phyloP scores from a whole-genome alignment of 441 rosid genomes.

The Croton setiger region DNA sequence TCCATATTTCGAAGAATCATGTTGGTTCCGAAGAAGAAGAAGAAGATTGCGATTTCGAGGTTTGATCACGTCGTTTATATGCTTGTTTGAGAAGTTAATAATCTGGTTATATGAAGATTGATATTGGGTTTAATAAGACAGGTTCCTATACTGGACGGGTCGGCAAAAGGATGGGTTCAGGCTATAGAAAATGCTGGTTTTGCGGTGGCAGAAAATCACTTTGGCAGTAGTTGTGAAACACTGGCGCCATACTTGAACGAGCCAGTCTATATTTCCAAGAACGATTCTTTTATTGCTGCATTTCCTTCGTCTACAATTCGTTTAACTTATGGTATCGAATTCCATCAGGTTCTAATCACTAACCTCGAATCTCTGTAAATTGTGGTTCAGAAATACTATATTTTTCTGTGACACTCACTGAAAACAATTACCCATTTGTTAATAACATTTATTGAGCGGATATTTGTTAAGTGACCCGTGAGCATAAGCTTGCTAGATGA shows the following conservation, averaged over 20 bases:
- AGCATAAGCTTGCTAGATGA: not conserved
- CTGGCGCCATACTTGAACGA: conserved; percentile 58
- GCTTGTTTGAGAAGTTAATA: not conserved
- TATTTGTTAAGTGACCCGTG: not conserved
- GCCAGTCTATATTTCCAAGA: conserved; percentile 49
- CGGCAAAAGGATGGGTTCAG: conserved; percentile 72
- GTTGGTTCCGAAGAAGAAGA: conserved; percentile 22
- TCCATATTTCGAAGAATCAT: conserved; percentile 33
- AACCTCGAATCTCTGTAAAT: not conserved
- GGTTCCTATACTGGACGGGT: conserved; percentile 92
- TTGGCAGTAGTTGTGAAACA: conserved; percentile 45
- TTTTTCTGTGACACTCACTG: not conserved
- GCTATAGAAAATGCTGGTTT: conserved; percentile 59
- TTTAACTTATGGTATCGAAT: conserved; percentile 73
- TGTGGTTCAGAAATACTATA: not conserved
- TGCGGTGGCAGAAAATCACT: conserved; percentile 43
- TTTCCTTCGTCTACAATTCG: conserved; percentile 58
- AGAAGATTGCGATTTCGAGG: conserved; percentile 54
- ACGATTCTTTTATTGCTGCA: conserved; percentile 66
- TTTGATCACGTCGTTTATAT: conserved; percentile 16
- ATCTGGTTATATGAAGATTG: not conserved
- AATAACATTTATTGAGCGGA: not conserved
- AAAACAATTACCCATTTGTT: too few relatives aligned
- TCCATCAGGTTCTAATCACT: conserved; percentile 48
- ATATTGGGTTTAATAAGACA: conserved; percentile 19